Percentiles rank a stretch among this genome's conserved stretches.
Evolutionary conservation across 1,284 basidiomycete species (phyloP).

Genomic region (Cryptococcus sp.): DNA sequence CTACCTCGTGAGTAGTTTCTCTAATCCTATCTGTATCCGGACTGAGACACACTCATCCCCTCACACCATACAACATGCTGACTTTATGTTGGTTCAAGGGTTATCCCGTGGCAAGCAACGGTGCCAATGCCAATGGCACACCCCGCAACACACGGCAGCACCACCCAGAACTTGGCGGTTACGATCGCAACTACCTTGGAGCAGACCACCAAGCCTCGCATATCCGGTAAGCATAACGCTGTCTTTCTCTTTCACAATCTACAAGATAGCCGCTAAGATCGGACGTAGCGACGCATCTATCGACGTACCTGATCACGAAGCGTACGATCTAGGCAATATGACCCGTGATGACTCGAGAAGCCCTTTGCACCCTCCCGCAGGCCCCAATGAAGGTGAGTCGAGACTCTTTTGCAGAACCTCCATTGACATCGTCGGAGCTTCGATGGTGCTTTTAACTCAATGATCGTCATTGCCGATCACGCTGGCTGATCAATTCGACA

Average conservation of each 20-base stretch:
- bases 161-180: slow-evolving; percentile 15
- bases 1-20: slow-evolving; percentile 13
- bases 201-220: slow-evolving; percentile 16
- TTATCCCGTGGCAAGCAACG: slow-evolving; percentile 3
- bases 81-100: no score
- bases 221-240: slow-evolving; percentile 15
- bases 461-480: neutral
- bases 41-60: neutral
- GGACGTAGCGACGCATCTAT: slow-evolving; percentile 26
- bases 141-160: neutral
- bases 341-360: slow-evolving; percentile 15
- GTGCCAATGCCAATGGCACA: neutral
- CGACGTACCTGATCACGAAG: slow-evolving; percentile 21
- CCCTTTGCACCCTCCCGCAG: slow-evolving; percentile 25
- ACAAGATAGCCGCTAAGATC: no score
- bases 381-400: slow-evolving; percentile 18
- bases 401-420: neutral
- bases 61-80: slow-evolving; percentile 2
- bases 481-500: neutral
- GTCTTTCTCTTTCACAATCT: no score
- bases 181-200: slow-evolving; percentile 25
- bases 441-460: neutral
- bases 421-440: neutral
- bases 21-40: neutral
- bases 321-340: slow-evolving; percentile 18